phyloP scores from a whole-genome alignment of 805 yeast species.

The Saccharomycodes ludwigii region DNA sequence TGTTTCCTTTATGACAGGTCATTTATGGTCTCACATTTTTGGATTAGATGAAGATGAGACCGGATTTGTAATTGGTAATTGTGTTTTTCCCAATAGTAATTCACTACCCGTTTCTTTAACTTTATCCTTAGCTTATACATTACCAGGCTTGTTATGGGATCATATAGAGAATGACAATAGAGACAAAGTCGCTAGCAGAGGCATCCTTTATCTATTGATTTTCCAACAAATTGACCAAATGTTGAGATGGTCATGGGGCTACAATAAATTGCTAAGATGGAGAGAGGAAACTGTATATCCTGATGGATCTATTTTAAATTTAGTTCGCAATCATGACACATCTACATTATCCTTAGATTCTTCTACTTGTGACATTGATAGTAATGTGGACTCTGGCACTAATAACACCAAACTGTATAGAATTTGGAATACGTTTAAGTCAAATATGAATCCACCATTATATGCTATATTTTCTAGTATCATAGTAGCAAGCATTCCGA shows the following conservation, averaged over 20 bases:
- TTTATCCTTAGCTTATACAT: conserved; percentile 38
- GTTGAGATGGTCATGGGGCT: conserved; percentile 65
- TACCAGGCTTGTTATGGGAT: conserved; percentile 49
- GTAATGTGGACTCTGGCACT: neutral
- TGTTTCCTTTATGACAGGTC: conserved; percentile 25
- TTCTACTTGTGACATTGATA: neutral
- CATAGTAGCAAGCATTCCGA: conserved; percentile 44
- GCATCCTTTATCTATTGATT: conserved; percentile 44
- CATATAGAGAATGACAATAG: conserved; percentile 38
- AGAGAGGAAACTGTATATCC: neutral
- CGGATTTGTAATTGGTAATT: conserved; percentile 36
- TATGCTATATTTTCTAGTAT: conserved; percentile 52
- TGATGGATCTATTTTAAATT: neutral
- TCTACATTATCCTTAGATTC: neutral
- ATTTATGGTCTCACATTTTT: conserved; percentile 19
- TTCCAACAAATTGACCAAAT: conserved; percentile 60
- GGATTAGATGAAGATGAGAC: conserved; percentile 29
- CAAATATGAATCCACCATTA: conserved; percentile 54
- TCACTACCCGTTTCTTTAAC: conserved; percentile 37
- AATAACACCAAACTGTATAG: conserved; percentile 1
- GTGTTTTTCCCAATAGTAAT: conserved; percentile 37
- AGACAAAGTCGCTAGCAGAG: conserved; percentile 51
- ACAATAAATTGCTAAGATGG: conserved; percentile 41
- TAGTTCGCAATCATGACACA: neutral
- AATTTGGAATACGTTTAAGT: conserved; percentile 14